Conservation (phyloP, 2,329 filamentous ascomycete species). For the Sporothrix brasiliensis region DNA sequence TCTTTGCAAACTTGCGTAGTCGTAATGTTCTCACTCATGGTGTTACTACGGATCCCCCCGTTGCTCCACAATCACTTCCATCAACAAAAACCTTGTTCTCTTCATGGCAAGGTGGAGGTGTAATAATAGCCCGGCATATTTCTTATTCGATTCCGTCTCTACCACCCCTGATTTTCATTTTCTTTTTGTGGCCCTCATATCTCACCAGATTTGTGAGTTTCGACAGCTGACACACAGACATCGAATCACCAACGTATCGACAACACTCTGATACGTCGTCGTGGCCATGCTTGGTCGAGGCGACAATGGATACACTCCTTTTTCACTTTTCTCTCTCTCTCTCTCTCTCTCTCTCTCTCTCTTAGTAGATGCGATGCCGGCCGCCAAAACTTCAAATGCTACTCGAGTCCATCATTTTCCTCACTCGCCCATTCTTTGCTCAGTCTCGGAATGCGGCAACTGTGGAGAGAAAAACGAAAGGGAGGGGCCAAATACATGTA, state of each 20-base stretch:
- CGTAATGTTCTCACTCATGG: background rate
- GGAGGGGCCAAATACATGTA: background rate
- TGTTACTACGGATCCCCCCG: background rate
- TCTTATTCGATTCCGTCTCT: background rate
- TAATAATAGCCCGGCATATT: constrained; percentile 21
- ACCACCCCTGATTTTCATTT: background rate
- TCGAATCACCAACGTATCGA: background rate
- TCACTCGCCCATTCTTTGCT: background rate
- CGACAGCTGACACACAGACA: constrained; percentile 2
- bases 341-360: too few relatives aligned
- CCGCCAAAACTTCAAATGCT: background rate
- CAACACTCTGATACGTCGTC: background rate
- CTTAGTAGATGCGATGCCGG: background rate
- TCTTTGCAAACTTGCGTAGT: background rate
- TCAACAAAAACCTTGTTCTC: background rate
- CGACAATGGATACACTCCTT: background rate
- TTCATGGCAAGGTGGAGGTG: background rate
- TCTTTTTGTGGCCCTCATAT: constrained; percentile 8
- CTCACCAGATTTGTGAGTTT: constrained; percentile 19
- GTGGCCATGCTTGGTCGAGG: background rate
- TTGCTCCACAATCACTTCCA: background rate
- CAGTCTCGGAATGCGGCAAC: background rate
- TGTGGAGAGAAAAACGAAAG: background rate
- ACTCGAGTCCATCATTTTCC: background rate
- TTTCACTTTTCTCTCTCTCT: background rate